Evolutionary conservation across 2,329 filamentous ascomycete species (phyloP).

Genomic region (Aspergillus sp.): DNA sequence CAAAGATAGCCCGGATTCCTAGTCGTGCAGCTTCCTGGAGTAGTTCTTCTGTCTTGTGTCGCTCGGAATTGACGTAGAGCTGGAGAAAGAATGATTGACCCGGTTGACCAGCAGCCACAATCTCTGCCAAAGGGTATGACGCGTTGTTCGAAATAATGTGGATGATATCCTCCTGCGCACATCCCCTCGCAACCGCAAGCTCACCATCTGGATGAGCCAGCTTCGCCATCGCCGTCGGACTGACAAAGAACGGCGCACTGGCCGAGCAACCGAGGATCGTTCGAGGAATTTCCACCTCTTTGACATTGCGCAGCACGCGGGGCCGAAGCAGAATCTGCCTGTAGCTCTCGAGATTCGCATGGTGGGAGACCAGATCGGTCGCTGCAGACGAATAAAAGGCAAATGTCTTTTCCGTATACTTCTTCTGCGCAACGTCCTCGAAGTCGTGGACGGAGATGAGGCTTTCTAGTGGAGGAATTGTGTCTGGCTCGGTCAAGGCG

Average conservation of each 20-base stretch:
- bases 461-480: constrained; percentile 56
- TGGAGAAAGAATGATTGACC: neutral
- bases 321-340: neutral
- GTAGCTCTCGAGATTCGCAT: constrained; percentile 31
- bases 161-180: constrained; percentile 3
- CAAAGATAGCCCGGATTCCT: neutral
- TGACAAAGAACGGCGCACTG: constrained; percentile 5
- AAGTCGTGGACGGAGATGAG: constrained; percentile 66
- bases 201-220: constrained; percentile 7
- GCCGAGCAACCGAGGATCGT: neutral
- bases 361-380: constrained; percentile 63
- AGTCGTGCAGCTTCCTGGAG: neutral
- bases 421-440: constrained; percentile 58
- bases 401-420: constrained; percentile 66
- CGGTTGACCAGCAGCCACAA: neutral
- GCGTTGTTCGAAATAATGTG: constrained; percentile 8
- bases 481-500: constrained; percentile 24
- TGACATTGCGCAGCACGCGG: constrained; percentile 4
- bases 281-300: neutral
- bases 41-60: neutral
- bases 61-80: constrained; percentile 7
- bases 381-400: constrained; percentile 71
- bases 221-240: constrained; percentile 3
- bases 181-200: neutral
- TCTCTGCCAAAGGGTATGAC: constrained; percentile 1